phyloP scores from a whole-genome alignment of 2,329 filamentous ascomycete genomes.

The Fusarium sambucinum region DNA sequence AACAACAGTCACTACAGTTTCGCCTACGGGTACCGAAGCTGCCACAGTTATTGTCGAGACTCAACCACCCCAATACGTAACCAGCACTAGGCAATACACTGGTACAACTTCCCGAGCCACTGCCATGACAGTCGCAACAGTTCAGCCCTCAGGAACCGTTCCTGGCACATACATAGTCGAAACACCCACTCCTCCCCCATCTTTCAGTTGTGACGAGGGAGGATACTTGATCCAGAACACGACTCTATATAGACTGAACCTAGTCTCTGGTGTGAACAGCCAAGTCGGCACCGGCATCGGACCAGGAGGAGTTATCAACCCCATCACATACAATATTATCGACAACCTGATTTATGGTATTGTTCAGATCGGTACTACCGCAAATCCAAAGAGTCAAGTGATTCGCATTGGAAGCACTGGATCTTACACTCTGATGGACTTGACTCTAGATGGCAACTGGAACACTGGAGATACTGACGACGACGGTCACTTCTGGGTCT shows the following conservation, averaged over 20 bases:
- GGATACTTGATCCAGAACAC: slow-evolving; percentile 23
- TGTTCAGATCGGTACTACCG: slow-evolving; percentile 1
- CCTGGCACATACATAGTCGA: slow-evolving; percentile 12
- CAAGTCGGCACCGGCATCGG: slow-evolving; percentile 5
- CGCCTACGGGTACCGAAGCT: slow-evolving; percentile 1
- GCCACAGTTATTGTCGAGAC: slow-evolving; percentile 13
- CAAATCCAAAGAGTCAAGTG: slow-evolving; percentile 1
- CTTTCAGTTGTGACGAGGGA: slow-evolving; percentile 23
- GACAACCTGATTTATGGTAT: slow-evolving; percentile 18
- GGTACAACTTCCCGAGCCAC: background rate
- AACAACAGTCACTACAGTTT: background rate
- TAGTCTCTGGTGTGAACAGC: slow-evolving; percentile 4
- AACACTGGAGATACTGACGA: slow-evolving; percentile 13
- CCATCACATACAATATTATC: slow-evolving; percentile 15
- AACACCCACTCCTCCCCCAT: slow-evolving; percentile 9
- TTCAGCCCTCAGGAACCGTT: background rate
- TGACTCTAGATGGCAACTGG: background rate
- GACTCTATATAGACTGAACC: slow-evolving; percentile 14
- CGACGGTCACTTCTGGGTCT: slow-evolving; percentile 15
- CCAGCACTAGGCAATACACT: slow-evolving; percentile 2
- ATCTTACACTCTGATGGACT: slow-evolving; percentile 17
- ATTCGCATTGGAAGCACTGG: slow-evolving; percentile 13
- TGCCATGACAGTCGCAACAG: background rate
- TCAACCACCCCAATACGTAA: background rate
- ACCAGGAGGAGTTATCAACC: slow-evolving; percentile 7